Conservation (phyloP, 768 basidiomycete species). For the Lactarius sp. region DNA sequence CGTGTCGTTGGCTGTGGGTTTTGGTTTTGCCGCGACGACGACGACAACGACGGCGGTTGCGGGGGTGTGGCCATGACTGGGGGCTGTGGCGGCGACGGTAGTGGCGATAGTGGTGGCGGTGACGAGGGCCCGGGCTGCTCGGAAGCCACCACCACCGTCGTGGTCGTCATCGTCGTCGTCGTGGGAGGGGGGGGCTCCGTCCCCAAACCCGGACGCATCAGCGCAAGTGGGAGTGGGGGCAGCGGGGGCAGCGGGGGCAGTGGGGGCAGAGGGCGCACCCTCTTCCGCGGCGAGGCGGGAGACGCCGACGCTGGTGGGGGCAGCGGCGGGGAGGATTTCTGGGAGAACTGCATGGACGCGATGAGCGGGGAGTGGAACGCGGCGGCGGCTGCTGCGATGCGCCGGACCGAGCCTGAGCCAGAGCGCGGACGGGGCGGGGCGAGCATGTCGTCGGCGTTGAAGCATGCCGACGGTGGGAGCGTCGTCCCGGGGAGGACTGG, state of each 20-base stretch:
- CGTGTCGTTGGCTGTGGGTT: neutral
- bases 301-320: neutral
- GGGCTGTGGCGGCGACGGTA: neutral
- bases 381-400: neutral
- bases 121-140: neutral
- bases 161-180: too few species aligned
- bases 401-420: neutral
- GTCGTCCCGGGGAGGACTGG: slow-evolving; percentile 4
- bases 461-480: neutral
- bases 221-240: neutral
- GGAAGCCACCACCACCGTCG: too few species aligned
- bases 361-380: neutral
- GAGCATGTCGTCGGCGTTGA: slow-evolving; percentile 18
- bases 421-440: neutral
- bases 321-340: neutral
- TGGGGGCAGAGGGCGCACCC: slow-evolving; percentile 1
- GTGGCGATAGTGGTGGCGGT: too few species aligned
- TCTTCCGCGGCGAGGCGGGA: neutral
- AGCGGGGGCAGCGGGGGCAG: neutral
- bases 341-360: neutral
- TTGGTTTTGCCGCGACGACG: neutral
- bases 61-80: too few species aligned
- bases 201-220: neutral
- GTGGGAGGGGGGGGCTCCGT: too few species aligned
- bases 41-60: neutral